Base-by-base conservation (phyloP, 352 stramenopile genomes). In the Achlya hypogyna region DNA sequence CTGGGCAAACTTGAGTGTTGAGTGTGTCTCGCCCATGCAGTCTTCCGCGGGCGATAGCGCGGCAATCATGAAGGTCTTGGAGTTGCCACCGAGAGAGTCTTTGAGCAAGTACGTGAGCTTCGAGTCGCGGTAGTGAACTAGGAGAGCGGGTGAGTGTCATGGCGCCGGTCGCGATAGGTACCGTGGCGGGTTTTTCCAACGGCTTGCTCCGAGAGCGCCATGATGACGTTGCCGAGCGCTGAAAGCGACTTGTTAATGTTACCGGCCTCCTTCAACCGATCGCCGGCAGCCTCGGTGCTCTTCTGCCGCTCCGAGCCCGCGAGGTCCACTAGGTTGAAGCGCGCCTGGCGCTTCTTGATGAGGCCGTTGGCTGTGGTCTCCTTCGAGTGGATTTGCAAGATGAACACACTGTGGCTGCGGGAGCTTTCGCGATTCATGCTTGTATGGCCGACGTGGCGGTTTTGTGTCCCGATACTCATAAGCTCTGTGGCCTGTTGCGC, bases 181-280 rank as follows among this genome's bases (percentile, higher is more conserved):
- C 90, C 84, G 52, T 93, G 84, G 16, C 82, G 82, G 34, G 87
- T 84, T 47, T 93, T 93, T 4, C 84, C 83, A 9, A 82, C 78
- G 0, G 82, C 88, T 63, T 89, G 81, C 60, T 93, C 81, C 5
- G 85, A 85, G n/a, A 95, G 74, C 0, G 84, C 85, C 78, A 90
- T 84, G 64, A 99, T 98, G 9, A 99, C 96, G 71, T 96, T 96
- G 5, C 94, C 97, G 10, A 99, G 76, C 14, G 95, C 96, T 9
- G 97, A 93, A 18, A 99, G 82, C 75, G 88, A 98, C 69, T 97
- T 92, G 76, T 99, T 99, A 73, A 99, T 99, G 65, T 94, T 97
- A 4, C 87, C 89, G 27, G 94, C 94, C 70, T 99, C 96, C 76
- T 98, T 98, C 64, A 98, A 76, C 35, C 95, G 87, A 45, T 98